phyloP scores from a whole-genome alignment of 305 asterid genomes.

The Fraxinus velutina region DNA sequence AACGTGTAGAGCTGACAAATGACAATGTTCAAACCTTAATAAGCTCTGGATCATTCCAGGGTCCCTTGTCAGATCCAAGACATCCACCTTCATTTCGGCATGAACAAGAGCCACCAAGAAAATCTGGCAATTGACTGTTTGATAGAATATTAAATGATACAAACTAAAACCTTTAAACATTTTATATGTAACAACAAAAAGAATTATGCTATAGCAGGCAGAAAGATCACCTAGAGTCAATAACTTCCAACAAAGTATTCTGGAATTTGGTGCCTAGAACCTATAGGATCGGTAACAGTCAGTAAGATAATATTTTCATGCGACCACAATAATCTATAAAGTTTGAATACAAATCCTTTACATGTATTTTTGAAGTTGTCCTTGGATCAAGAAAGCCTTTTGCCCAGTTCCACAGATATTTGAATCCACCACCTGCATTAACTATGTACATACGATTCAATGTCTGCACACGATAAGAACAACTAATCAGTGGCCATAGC shows the following conservation, averaged over 20 bases:
- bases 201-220: constrained; percentile 22
- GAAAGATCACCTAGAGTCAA: constrained; percentile 66
- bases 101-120: constrained; percentile 87
- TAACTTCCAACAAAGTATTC: constrained; percentile 65
- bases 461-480: constrained; percentile 55
- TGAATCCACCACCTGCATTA: constrained; percentile 92
- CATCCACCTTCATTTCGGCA: constrained; percentile 87
- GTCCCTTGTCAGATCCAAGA: constrained; percentile 83
- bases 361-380: constrained; percentile 87
- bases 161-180: constrained; percentile 13
- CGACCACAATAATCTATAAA: constrained; percentile 9
- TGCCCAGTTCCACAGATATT: constrained; percentile 67
- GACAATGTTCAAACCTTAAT: constrained; percentile 60
- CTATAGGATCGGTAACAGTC: constrained; percentile 39
- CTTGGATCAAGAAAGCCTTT: constrained; percentile 91
- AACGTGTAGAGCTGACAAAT: constrained; percentile 8
- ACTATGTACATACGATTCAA: constrained; percentile 88
- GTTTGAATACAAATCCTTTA: constrained; percentile 27
- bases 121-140: constrained; percentile 91
- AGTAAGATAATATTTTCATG: constrained; percentile 22
- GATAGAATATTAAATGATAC: constrained; percentile 21
- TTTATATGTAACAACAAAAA: background rate
- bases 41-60: constrained; percentile 79
- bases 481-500: constrained; percentile 23
- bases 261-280: constrained; percentile 81